A percentile compares a stretch with the other conserved stretches of the same genome.
Conservation (phyloP, 371 early-diverging fungal species). For the Mortierella sp. region DNA sequence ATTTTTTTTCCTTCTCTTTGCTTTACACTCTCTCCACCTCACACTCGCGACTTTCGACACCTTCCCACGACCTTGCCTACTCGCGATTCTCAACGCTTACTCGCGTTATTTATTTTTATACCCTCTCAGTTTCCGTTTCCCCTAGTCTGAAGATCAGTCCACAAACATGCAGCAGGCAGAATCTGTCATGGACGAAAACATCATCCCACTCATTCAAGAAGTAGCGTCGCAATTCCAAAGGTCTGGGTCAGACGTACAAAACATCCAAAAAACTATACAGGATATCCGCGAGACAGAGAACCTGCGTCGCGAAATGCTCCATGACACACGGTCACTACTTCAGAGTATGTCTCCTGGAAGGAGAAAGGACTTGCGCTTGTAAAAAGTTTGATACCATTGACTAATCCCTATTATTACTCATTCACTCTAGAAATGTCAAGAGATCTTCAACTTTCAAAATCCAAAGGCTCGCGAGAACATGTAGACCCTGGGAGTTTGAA, state of each 20-base stretch:
- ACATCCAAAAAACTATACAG: slow-evolving; percentile 31
- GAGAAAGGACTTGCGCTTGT: neutral
- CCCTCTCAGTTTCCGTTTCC: neutral
- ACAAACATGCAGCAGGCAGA: slow-evolving; percentile 2
- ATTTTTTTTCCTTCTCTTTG: too few relatives aligned
- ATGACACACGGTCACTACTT: slow-evolving; percentile 31
- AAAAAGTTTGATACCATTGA: neutral
- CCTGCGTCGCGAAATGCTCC: slow-evolving; percentile 27
- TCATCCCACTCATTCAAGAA: slow-evolving; percentile 29
- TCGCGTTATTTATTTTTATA: too few relatives aligned
- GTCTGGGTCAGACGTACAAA: slow-evolving; percentile 30
- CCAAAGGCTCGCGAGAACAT: slow-evolving; percentile 27
- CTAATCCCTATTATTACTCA: neutral
- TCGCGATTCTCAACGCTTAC: too few relatives aligned
- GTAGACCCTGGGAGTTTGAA: slow-evolving; percentile 41
- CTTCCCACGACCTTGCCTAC: too few relatives aligned
- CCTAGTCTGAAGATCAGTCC: neutral
- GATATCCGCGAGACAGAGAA: slow-evolving; percentile 39
- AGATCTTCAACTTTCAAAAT: slow-evolving; percentile 20
- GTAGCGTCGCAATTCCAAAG: slow-evolving; percentile 40
- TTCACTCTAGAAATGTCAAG: slow-evolving; percentile 36
- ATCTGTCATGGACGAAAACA: slow-evolving; percentile 11
- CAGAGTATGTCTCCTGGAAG: slow-evolving; percentile 25
- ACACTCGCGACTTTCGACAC: too few relatives aligned
- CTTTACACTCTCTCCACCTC: too few relatives aligned